A percentile compares a stretch with the other conserved stretches of the same genome.
Conservation (phyloP, 2,329 filamentous ascomycete genomes). For the Curvularia sp. region DNA sequence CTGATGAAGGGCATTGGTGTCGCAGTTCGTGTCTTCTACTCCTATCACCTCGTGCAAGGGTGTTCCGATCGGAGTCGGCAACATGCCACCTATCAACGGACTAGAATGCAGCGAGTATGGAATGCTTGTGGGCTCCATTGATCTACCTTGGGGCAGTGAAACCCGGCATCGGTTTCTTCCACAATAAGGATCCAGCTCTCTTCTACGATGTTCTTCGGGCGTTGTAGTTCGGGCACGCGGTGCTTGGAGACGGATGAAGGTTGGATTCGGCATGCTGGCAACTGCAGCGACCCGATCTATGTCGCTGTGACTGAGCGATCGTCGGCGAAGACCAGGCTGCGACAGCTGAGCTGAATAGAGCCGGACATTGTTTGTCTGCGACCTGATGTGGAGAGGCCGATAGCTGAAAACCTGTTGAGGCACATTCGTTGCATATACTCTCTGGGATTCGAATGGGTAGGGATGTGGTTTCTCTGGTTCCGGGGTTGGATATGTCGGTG, state of each 20-base stretch:
- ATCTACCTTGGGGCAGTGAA: constrained; percentile 3
- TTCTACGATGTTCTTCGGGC: constrained; percentile 14
- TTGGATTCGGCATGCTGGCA: constrained; percentile 24
- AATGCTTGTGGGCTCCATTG: constrained; percentile 12
- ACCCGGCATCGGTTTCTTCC: constrained; percentile 19
- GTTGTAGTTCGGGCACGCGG: constrained; percentile 18
- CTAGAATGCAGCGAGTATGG: constrained; percentile 15
- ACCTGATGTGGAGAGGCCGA: constrained; percentile 14
- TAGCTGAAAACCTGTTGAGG: constrained; percentile 6
- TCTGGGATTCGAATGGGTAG: constrained; percentile 28
- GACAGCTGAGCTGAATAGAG: constrained; percentile 8
- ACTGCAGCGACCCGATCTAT: constrained; percentile 20
- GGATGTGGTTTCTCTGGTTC: constrained; percentile 22
- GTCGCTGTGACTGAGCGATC: constrained; percentile 41
- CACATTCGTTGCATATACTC: constrained; percentile 7
- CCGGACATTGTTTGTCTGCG: constrained; percentile 14
- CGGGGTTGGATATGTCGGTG: constrained; percentile 21
- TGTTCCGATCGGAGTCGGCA: constrained; percentile 25
- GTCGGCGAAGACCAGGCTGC: constrained; percentile 31
- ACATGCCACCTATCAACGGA: constrained; percentile 10
- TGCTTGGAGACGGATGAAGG: constrained; percentile 34
- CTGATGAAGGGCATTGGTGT: background rate
- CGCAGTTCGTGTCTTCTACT: background rate
- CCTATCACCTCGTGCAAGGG: constrained; percentile 18
- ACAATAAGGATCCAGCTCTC: constrained; percentile 7